phyloP scores from a whole-genome alignment of 345 rosid genomes.

The Linum tenue region DNA sequence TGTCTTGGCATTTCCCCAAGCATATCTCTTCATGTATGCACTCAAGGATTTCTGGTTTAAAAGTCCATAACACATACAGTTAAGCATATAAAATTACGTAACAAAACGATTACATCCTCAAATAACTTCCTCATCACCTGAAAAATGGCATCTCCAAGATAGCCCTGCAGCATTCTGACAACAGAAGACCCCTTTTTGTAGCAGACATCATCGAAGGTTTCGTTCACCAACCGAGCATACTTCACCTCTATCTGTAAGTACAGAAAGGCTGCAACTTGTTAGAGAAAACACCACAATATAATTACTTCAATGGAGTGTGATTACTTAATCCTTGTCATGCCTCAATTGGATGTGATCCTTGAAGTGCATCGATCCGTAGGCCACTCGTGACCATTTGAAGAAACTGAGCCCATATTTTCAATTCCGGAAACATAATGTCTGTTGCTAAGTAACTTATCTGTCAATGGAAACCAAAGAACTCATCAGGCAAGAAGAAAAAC shows the following conservation, averaged over 20 bases:
- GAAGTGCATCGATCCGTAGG: conserved; percentile 22
- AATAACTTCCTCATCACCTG: conserved; percentile 18
- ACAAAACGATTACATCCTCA: neutral
- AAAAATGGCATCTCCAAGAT: conserved; percentile 29
- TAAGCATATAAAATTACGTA: neutral
- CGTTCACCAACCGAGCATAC: conserved; percentile 19
- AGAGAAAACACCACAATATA: neutral
- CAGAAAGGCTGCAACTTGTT: neutral
- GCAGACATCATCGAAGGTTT: conserved; percentile 32
- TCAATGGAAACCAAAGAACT: neutral
- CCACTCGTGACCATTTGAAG: conserved; percentile 9
- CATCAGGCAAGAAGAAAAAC: neutral
- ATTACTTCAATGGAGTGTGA: neutral
- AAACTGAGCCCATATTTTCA: conserved; percentile 2
- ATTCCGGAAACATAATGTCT: neutral
- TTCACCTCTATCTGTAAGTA: conserved; percentile 25
- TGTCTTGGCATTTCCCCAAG: conserved; percentile 32
- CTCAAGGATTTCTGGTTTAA: conserved; percentile 23
- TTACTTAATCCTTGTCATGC: conserved; percentile 9
- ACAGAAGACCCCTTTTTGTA: conserved; percentile 37
- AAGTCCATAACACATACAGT: neutral
- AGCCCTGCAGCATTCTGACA: conserved; percentile 32
- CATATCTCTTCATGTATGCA: conserved; percentile 29
- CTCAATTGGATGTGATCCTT: conserved; percentile 38
- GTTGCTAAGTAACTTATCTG: conserved; percentile 5